phyloP scores from a whole-genome alignment of 2,329 filamentous ascomycete species.

The Phaeoacremonium minimum region DNA sequence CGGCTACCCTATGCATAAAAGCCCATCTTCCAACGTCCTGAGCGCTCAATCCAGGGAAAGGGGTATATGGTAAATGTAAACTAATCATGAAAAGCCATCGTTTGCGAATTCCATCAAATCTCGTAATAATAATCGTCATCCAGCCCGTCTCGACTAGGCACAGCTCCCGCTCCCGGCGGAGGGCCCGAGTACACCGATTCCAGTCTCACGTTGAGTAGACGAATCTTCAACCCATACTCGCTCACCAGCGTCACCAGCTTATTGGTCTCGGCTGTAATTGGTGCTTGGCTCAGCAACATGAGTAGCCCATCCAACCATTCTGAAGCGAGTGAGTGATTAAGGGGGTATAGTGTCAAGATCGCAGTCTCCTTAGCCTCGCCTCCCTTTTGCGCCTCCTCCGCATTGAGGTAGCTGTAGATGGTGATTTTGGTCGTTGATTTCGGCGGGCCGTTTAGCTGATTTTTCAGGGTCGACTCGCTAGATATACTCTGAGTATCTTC shows the following conservation, averaged over 20 bases:
- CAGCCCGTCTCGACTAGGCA: conserved; percentile 79
- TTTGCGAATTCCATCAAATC: conserved; percentile 48
- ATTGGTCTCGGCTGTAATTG: conserved; percentile 94
- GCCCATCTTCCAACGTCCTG: too few species aligned
- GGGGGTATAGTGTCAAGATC: conserved; percentile 78
- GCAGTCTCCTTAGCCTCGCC: conserved; percentile 59
- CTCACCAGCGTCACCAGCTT: conserved; percentile 81
- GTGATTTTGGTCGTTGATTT: conserved; percentile 79
- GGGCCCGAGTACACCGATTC: conserved; percentile 69
- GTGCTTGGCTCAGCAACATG: conserved; percentile 91
- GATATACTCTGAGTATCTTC: conserved; percentile 41
- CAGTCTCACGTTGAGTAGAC: conserved; percentile 84
- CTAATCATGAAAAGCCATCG: too few species aligned
- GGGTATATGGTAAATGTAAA: too few species aligned
- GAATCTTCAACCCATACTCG: conserved; percentile 89
- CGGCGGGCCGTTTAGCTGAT: conserved; percentile 10
- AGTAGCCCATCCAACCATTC: conserved; percentile 96
- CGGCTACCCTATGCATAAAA: too few species aligned
- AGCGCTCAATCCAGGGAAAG: not conserved
- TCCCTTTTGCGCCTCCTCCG: conserved; percentile 28
- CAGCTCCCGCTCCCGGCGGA: conserved; percentile 63
- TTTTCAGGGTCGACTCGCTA: conserved; percentile 37
- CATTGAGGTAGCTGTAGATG: conserved; percentile 67
- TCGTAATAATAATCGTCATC: conserved; percentile 95
- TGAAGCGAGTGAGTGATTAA: conserved; percentile 76